Evolutionary conservation across 805 yeast genomes (phyloP).

Genomic region (Candida taoyuanica): DNA sequence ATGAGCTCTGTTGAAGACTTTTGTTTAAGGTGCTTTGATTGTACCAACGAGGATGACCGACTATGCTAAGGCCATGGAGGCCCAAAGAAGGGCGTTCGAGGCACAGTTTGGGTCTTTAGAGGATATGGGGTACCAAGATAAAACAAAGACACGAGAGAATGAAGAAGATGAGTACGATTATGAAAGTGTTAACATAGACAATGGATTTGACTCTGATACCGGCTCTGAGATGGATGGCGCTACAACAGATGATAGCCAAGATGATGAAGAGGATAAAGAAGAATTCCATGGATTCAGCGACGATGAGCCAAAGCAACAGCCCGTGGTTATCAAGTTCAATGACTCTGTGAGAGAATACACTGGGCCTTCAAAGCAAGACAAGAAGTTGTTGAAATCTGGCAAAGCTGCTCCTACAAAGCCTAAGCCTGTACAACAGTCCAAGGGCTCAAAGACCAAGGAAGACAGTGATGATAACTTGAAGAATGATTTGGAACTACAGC

Average conservation of each 20-base stretch:
- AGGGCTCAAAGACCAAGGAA: constrained; percentile 15
- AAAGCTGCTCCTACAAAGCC: constrained; percentile 42
- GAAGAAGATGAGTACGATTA: constrained; percentile 2
- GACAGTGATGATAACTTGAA: constrained; percentile 51
- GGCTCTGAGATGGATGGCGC: constrained; percentile 21
- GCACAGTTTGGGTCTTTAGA: constrained; percentile 60
- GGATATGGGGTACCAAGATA: constrained; percentile 47
- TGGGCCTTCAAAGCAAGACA: constrained; percentile 42
- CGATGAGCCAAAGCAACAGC: constrained; percentile 6
- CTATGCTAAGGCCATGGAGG: constrained; percentile 33
- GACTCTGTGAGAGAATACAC: constrained; percentile 30
- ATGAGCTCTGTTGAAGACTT: too few relatives aligned
- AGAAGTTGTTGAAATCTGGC: constrained; percentile 53
- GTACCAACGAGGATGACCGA: constrained; percentile 7
- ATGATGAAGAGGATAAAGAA: constrained; percentile 19
- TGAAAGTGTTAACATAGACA: background rate
- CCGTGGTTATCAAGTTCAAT: constrained; percentile 35
- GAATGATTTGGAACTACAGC: constrained; percentile 68
- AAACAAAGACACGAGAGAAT: constrained; percentile 28
- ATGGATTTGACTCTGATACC: constrained; percentile 19
- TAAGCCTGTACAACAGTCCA: background rate
- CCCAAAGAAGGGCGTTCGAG: constrained; percentile 56
- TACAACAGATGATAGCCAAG: constrained; percentile 20
- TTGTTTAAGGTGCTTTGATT: too few relatives aligned
- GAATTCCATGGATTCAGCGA: constrained; percentile 10